Conservation (phyloP, 2,329 filamentous ascomycete genomes). For the Nothophaeocryptopus gaeumannii region DNA sequence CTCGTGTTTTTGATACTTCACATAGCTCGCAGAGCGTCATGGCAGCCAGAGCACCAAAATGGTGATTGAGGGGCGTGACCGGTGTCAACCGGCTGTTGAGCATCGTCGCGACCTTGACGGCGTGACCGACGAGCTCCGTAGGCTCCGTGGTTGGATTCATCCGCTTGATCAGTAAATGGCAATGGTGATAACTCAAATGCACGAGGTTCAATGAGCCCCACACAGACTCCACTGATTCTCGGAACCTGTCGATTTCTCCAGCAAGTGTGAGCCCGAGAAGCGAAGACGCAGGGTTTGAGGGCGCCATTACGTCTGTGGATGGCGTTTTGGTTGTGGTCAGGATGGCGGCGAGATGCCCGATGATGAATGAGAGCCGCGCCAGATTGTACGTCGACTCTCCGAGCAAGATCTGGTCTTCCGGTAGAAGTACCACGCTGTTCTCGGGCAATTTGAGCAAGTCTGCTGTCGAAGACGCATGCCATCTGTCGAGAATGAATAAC, state of each 20-base stretch:
- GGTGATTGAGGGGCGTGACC: slow-evolving; percentile 63
- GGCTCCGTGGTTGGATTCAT: slow-evolving; percentile 56
- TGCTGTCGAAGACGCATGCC: slow-evolving; percentile 67
- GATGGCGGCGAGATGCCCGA: slow-evolving; percentile 55
- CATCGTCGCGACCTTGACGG: slow-evolving; percentile 58
- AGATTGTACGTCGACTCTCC: slow-evolving; percentile 65
- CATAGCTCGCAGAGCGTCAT: slow-evolving; percentile 61
- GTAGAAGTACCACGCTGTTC: slow-evolving; percentile 57
- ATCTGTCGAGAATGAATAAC: slow-evolving; percentile 68
- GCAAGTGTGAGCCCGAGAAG: slow-evolving; percentile 53
- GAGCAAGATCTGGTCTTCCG: slow-evolving; percentile 58
- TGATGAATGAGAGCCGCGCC: slow-evolving; percentile 60
- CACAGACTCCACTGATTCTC: slow-evolving; percentile 58
- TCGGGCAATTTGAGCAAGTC: slow-evolving; percentile 63
- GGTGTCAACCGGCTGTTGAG: slow-evolving; percentile 56
- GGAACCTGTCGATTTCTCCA: slow-evolving; percentile 63
- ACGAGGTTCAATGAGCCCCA: slow-evolving; percentile 57
- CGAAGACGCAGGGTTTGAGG: slow-evolving; percentile 41
- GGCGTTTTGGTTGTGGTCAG: slow-evolving; percentile 46
- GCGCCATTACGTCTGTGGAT: slow-evolving; percentile 44
- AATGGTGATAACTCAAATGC: slow-evolving; percentile 68
- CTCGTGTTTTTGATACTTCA: slow-evolving; percentile 54
- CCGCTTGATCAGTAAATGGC: slow-evolving; percentile 62
- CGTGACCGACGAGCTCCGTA: slow-evolving; percentile 59
- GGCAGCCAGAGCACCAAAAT: slow-evolving; percentile 60